Conservation (phyloP, 352 stramenopile genomes). For the Globisporangium rhizosaccharum region DNA sequence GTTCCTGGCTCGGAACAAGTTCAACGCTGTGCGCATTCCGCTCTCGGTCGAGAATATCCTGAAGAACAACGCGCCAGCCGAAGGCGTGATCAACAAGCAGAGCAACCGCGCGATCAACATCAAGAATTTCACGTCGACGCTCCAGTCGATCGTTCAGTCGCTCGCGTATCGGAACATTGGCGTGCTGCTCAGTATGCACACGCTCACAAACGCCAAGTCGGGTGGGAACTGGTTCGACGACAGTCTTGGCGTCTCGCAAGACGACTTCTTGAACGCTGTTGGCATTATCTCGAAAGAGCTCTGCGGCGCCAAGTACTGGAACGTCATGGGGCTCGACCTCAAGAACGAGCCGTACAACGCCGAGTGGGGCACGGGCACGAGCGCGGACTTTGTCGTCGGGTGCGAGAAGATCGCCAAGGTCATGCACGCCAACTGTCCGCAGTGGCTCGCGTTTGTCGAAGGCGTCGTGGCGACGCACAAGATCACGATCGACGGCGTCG, state of each 20-base stretch:
- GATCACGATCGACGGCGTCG: constrained; percentile 36
- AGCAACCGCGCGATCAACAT: constrained; percentile 72
- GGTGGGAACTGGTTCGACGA: constrained; percentile 65
- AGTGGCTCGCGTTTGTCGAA: constrained; percentile 79
- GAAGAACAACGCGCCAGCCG: constrained; percentile 51
- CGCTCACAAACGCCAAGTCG: constrained; percentile 47
- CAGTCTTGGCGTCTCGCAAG: constrained; percentile 37
- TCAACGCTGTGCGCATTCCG: constrained; percentile 69
- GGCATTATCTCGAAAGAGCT: constrained; percentile 52
- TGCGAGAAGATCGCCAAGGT: constrained; percentile 69
- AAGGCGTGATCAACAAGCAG: constrained; percentile 57
- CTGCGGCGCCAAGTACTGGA: constrained; percentile 40
- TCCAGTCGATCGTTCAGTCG: constrained; percentile 67
- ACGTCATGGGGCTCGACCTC: constrained; percentile 33
- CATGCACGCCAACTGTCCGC: constrained; percentile 67
- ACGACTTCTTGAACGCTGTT: constrained; percentile 55
- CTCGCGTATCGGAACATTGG: constrained; percentile 67
- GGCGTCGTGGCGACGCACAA: constrained; percentile 46
- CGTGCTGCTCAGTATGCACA: constrained; percentile 74
- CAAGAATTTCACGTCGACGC: constrained; percentile 59
- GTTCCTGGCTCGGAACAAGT: constrained; percentile 80
- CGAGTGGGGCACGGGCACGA: constrained; percentile 61
- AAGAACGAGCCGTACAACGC: constrained; percentile 40
- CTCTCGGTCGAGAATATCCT: constrained; percentile 66
- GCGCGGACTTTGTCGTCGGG: constrained; percentile 61